A percentile compares a stretch with the other conserved stretches of the same genome.
Conservation (phyloP, 345 rosid species). For the Psidium guajava region DNA sequence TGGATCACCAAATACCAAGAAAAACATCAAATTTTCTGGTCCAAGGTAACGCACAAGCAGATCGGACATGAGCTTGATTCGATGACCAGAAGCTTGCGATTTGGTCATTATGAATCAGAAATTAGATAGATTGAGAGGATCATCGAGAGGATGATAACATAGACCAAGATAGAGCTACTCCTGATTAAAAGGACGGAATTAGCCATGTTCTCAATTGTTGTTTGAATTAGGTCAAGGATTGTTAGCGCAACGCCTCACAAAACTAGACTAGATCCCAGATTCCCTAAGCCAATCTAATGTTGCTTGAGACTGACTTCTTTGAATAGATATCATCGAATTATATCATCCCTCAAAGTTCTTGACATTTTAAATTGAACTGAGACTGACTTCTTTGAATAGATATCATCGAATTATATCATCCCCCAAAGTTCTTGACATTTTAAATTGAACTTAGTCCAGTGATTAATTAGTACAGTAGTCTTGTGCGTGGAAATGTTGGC, state of each 20-base stretch:
- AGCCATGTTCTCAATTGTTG: background rate
- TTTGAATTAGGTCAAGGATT: background rate
- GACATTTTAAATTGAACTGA: too few species aligned
- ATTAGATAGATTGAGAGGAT: background rate
- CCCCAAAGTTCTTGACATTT: too few species aligned
- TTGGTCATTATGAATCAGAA: background rate
- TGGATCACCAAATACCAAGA: background rate
- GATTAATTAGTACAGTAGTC: too few species aligned
- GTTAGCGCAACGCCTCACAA: background rate
- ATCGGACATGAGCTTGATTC: background rate
- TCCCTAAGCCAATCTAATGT: too few species aligned
- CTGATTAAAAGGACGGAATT: background rate
- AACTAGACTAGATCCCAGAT: background rate
- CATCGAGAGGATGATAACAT: background rate
- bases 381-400: too few species aligned
- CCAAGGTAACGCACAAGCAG: background rate
- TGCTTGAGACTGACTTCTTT: too few species aligned
- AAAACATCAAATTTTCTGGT: background rate
- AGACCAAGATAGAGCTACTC: background rate
- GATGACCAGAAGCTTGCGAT: background rate
- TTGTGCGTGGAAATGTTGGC: too few species aligned
- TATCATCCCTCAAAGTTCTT: too few species aligned
- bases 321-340: too few species aligned
- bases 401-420: too few species aligned
- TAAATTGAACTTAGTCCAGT: too few species aligned